Evolutionary conservation across 2,329 filamentous ascomycete species (phyloP), one percentile per base, ranked within the genome.

Genomic region (Whalleya microplaca): DNA sequence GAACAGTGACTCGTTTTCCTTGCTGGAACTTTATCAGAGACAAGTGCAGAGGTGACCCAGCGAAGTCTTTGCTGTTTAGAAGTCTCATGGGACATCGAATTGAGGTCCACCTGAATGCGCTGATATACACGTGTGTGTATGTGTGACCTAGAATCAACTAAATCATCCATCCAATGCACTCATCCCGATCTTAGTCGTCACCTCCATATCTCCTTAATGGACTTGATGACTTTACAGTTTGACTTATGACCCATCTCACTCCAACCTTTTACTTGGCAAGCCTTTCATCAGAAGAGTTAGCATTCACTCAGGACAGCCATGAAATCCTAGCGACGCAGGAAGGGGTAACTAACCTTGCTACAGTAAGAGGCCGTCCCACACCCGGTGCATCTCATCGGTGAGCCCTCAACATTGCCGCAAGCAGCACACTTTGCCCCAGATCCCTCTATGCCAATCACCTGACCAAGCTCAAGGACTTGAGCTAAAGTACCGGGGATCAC

Each of bases 291-390:
- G 8, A 8, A 45, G 2, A 23, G 20, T 45, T 1, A 16, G 19
- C 37, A 5, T 3, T 41, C 37, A 44, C 3, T 43, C 23, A 51
- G 40, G 9, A 18, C 9, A 5, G 8, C 20, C 29, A 19, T 41
- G 44, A 3, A 6, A 16, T 12, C 4, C 14, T 37, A 12, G 29
- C 21, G 21, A 10, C 18, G 14, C 27, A 2, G 9, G 41, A 21
- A 12, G 3, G 16, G 41, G 1, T 3, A 29, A 67, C 72, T 70
- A 52, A 79, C 78, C 75, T 79, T 79, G 21, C 73, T 69, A 55
- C 79, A 81, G 65, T 81, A 81, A 56, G 68, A 70, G n/a, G 71
- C 74, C 58, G 71, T 71, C 21, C 71, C 72, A 59, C 78, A 81
- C 8, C 75, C 77, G 10, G 73, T 76, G 60, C 78, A 81, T 62